Evolutionary conservation across 768 basidiomycete genomes (phyloP), one percentile per base, ranked within the genome.

Genomic region (Suillus ampliporus): DNA sequence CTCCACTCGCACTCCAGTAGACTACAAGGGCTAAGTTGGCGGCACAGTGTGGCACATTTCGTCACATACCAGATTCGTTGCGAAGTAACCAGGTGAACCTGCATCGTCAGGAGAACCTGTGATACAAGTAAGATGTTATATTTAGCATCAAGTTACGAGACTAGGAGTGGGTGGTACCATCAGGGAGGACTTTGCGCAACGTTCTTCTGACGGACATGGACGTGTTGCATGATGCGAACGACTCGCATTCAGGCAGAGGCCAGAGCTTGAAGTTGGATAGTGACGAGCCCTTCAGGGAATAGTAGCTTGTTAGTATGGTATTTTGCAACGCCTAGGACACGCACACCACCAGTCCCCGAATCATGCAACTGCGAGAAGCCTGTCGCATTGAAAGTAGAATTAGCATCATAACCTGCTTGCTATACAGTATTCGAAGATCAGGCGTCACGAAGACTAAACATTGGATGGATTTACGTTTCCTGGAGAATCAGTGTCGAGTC

Each of bases 21-120:
- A 83, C 84, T 87, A 58, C 37, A 48, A 6, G 9, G 23, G n/a
- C 23, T 37, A 10, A 35, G 34, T 61, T 8, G 15, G 35, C 26
- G 8, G 46, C 17, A 31, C 8, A 57, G 46, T 37, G 17, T 21
- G 31, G 34, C 3, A 69, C 77, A 40, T 13, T 56, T 40, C 23
- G 10, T 37, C 23, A 56, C 54, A 17, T 61, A 85, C 86, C 35
- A 89, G 74, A 66, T 87, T 87, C 1, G 84, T 83, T 0, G 86
- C 80, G 68, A 89, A 89, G 69, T 88, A 89, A 54, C 88, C 88
- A 0, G 88, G 88, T 17, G 85, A 84, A 5, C 87, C 86, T 61
- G 78, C 80, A 65, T 89, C 87, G 62, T 88, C 87, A 5, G 86
- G 83, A 37, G 78, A 76, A 14, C 86, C 86, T 87, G 19, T 31